These are phyloP conservation scores for Rhinocladiella similis DNA, from an alignment of 2,329 filamentous ascomycete genomes.

Conservation along the genomic window DNA sequence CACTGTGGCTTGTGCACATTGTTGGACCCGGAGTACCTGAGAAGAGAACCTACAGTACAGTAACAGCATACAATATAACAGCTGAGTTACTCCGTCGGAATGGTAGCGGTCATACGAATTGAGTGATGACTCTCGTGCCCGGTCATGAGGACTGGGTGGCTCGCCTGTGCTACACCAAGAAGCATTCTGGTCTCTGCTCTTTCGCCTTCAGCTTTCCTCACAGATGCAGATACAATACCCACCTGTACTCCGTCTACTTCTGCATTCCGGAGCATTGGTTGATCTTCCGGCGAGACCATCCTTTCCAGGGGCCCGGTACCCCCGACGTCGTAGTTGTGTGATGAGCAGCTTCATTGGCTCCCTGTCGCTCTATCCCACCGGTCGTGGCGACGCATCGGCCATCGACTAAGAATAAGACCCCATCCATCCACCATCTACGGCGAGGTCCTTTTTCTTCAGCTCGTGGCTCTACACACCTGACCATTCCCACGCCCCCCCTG, in stretches of 20 bases:
- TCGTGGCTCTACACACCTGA: slow-evolving; percentile 12
- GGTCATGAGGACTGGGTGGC: too few relatives aligned
- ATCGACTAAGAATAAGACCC: background rate
- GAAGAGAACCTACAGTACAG: too few relatives aligned
- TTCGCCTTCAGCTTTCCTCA: too few relatives aligned
- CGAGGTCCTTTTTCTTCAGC: slow-evolving; percentile 21
- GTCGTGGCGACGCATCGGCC: slow-evolving; percentile 18
- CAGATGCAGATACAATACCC: too few relatives aligned
- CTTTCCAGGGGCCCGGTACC: slow-evolving; percentile 19
- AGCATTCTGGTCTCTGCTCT: too few relatives aligned
- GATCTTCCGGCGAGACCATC: slow-evolving; percentile 3
- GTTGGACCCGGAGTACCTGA: too few relatives aligned
- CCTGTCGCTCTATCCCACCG: slow-evolving; percentile 6
- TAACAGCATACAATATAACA: too few relatives aligned
- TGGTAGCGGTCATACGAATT: too few relatives aligned
- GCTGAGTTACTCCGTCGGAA: too few relatives aligned
- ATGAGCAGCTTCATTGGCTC: slow-evolving; percentile 16
- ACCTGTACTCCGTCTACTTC: background rate
- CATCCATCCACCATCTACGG: slow-evolving; percentile 8
- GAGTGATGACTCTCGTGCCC: too few relatives aligned
- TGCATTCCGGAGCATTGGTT: background rate
- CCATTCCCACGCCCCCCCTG: slow-evolving; percentile 1
- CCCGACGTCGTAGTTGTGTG: slow-evolving; percentile 16
- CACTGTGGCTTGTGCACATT: too few relatives aligned
- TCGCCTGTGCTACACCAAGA: too few relatives aligned